Percentiles rank a stretch among this genome's conserved stretches.
phyloP scores from a whole-genome alignment of 257 asterid species.

The Scutellaria baicalensis region DNA sequence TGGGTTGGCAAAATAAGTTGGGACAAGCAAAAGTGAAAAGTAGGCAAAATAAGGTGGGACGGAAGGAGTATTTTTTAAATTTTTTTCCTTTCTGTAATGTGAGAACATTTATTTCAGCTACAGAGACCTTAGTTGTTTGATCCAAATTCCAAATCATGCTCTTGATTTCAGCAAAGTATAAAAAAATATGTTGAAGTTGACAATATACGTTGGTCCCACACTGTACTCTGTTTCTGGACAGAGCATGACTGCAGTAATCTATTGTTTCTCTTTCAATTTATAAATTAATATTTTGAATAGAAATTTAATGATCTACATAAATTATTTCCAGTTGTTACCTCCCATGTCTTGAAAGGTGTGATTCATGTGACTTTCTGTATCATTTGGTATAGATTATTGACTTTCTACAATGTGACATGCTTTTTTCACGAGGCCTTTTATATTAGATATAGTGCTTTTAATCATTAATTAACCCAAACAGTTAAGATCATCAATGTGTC shows the following conservation, averaged over 20 bases:
- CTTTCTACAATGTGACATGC: background rate
- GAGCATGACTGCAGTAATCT: background rate
- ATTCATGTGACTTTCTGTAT: slow-evolving; percentile 8
- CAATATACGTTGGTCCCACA: background rate
- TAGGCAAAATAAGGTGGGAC: too few species aligned
- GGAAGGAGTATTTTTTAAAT: too few species aligned
- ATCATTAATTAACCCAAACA: background rate
- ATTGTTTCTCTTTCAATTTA: background rate
- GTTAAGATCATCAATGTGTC: too few species aligned
- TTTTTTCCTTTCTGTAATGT: background rate
- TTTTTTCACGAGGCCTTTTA: background rate
- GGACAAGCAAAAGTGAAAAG: too few species aligned
- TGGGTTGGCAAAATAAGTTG: too few species aligned
- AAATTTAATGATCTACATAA: background rate
- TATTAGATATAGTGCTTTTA: background rate
- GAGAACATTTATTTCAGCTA: background rate
- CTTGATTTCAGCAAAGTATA: background rate
- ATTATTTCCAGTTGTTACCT: background rate
- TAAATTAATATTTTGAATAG: background rate
- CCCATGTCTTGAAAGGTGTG: slow-evolving; percentile 18
- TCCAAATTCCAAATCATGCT: background rate
- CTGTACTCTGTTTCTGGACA: slow-evolving; percentile 14
- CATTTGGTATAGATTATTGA: background rate
- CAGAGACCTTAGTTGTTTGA: background rate
- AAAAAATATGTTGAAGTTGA: background rate